Base-by-base conservation (phyloP, 495 filamentous ascomycete genomes). In the Oleoguttula mirabilis region DNA sequence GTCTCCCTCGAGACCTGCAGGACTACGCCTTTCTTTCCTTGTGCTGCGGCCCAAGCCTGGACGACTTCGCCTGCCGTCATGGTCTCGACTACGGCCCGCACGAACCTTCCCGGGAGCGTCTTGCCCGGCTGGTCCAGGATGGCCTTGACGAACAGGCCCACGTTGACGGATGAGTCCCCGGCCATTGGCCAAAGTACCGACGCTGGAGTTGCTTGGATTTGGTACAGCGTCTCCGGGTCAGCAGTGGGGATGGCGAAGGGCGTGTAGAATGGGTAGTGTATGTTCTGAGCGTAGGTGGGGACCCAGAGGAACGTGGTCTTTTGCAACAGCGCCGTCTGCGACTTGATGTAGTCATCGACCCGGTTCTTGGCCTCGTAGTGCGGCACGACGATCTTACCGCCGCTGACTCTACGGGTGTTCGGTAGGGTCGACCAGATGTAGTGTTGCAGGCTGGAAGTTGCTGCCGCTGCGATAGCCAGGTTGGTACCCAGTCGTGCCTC, bases 251-350 rank as follows among this genome's bases (percentile, higher is more conserved):
- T 19, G 15, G 34, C 34, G 34, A 37, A 37, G 14, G 34, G 34
- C 34, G 19, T 14, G 20, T 37, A 37, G 20, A 4, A 17, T 16
- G 34, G 34, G 17, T 21, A 10, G 34, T 11, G 16, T 7, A 21
- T 37, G 20, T 63, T 66, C 27, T 22, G 38, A 11, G 56, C 56
- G 47, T 61, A 68, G 32, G 36, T 61, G 17, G 54, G 51, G 17
- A 60, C 47, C 61, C 63, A 66, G 19, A 66, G 37, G 40, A 65
- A 66, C 3, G 64, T 66, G 17, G 64, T 66, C 51, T 63, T 61
- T 1, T 33, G 21, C 1, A 50, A 36, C 31, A 68, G 39, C 1
- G 23, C 38, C 2, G 52, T 35, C 16, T 51, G 42, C 30, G 48
- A 36, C 35, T 52, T 57, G 57, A 68, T 66, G 41, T 58, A 63